Evolutionary conservation across 2,329 filamentous ascomycete genomes (phyloP).

Genomic region (Emergomyces africanus): DNA sequence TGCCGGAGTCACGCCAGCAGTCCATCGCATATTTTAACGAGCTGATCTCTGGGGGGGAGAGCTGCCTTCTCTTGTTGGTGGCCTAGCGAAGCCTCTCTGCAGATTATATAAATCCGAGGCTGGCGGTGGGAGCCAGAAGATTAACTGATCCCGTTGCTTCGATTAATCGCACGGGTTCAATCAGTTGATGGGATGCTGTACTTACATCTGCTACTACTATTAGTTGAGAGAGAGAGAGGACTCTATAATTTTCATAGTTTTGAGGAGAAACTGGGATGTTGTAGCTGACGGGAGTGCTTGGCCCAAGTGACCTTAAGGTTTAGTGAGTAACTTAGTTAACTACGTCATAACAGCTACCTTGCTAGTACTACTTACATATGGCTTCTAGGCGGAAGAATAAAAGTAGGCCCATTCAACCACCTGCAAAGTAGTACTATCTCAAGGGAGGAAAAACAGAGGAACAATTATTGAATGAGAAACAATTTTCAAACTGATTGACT

Average conservation of each 20-base stretch:
- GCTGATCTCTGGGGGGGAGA: too few species aligned
- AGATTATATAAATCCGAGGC: background rate
- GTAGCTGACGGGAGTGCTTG: too few species aligned
- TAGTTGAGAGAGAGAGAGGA: too few species aligned
- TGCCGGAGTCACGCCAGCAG: background rate
- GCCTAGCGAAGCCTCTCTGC: background rate
- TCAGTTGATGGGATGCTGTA: background rate
- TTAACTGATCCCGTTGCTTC: background rate
- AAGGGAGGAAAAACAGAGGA: too few species aligned
- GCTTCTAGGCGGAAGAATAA: background rate
- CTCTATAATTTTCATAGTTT: too few species aligned
- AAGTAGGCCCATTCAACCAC: background rate
- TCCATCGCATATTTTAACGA: background rate
- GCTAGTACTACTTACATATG: too few species aligned
- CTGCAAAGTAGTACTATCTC: background rate
- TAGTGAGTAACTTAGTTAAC: too few species aligned
- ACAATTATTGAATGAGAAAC: background rate
- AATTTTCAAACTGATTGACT: background rate
- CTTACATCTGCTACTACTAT: too few species aligned
- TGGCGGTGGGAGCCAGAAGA: background rate
- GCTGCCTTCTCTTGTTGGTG: too few species aligned
- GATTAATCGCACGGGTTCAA: background rate
- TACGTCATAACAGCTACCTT: background rate
- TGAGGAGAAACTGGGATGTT: background rate
- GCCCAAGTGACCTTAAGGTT: too few species aligned